Percentiles rank a stretch among this genome's conserved stretches.
These are phyloP conservation scores for Fusarium avenaceum DNA, from an alignment of 2,329 filamentous ascomycete genomes.

Conservation along the genomic window DNA sequence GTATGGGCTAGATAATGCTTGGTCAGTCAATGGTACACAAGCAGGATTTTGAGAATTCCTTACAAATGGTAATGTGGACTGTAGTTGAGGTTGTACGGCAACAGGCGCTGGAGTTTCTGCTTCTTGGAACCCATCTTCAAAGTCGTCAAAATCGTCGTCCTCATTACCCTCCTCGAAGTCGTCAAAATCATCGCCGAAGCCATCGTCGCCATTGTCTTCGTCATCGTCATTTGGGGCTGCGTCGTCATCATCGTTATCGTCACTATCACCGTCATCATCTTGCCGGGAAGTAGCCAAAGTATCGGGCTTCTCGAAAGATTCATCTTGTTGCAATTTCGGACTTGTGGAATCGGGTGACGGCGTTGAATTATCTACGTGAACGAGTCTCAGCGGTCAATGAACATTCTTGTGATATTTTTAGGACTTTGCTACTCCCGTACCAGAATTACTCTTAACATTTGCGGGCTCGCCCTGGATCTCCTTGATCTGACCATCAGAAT, in stretches of 20 bases:
- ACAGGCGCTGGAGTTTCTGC: conserved; percentile 55
- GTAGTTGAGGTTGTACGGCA: conserved; percentile 51
- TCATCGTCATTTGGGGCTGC: conserved; percentile 26
- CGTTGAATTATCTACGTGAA: conserved; percentile 46
- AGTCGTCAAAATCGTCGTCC: conserved; percentile 74
- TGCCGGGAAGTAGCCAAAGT: conserved; percentile 35
- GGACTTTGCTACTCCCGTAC: conserved; percentile 49
- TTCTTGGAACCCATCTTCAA: conserved; percentile 79
- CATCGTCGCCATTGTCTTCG: conserved; percentile 56
- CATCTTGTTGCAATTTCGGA: conserved; percentile 48
- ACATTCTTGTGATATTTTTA: conserved; percentile 39
- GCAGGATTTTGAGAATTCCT: conserved; percentile 37
- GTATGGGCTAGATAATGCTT: conserved; percentile 67
- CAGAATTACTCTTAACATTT: conserved; percentile 39
- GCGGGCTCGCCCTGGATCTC: conserved; percentile 46
- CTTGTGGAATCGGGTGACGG: conserved; percentile 50
- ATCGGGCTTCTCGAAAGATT: conserved; percentile 47
- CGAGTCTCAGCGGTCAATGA: conserved; percentile 45
- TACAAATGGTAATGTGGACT: conserved; percentile 62
- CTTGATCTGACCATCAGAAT: conserved; percentile 59
- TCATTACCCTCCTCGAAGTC: conserved; percentile 72
- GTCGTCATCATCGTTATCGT: conserved; percentile 23
- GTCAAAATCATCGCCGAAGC: conserved; percentile 72
- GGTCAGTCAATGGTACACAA: conserved; percentile 35
- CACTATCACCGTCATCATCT: conserved; percentile 45